Conservation (phyloP, 129 eudicot species). For the Chrysanthemum makinoi region DNA sequence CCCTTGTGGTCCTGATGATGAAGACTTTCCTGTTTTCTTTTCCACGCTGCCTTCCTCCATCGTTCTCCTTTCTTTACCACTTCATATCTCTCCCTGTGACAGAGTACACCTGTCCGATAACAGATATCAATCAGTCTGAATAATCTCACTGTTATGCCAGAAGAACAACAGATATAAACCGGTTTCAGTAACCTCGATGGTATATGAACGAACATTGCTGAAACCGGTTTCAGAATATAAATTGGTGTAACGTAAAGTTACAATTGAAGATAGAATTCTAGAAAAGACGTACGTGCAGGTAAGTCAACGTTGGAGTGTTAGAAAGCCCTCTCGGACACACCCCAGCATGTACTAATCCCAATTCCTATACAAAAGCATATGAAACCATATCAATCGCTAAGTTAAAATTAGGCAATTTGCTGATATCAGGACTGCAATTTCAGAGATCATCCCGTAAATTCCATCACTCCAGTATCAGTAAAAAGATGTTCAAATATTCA, state of each 20-base stretch:
- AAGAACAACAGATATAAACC: not conserved
- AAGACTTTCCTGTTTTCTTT: conserved; percentile 23
- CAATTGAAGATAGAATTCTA: not conserved
- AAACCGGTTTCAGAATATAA: not conserved
- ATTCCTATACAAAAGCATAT: not conserved
- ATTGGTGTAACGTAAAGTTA: too few relatives aligned
- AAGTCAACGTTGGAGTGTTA: not conserved
- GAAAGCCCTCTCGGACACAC: conserved; percentile 6
- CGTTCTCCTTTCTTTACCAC: conserved; percentile 28
- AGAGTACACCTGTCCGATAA: conserved; percentile 16
- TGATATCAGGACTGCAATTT: not conserved
- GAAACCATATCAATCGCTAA: not conserved
- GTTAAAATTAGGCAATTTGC: not conserved
- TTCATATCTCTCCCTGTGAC: conserved; percentile 28
- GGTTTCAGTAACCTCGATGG: not conserved
- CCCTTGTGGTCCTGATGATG: conserved; percentile 38
- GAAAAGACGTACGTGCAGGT: conserved; percentile 7
- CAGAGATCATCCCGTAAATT: not conserved
- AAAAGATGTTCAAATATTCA: not conserved
- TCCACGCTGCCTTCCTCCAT: conserved; percentile 27
- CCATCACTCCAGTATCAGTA: not conserved
- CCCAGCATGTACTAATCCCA: not conserved
- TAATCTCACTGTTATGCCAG: not conserved
- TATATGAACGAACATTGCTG: conserved; percentile 1
- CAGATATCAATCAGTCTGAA: conserved; percentile 15